phyloP scores from a whole-genome alignment of 768 basidiomycete species.

The Termitomyces sp. region DNA sequence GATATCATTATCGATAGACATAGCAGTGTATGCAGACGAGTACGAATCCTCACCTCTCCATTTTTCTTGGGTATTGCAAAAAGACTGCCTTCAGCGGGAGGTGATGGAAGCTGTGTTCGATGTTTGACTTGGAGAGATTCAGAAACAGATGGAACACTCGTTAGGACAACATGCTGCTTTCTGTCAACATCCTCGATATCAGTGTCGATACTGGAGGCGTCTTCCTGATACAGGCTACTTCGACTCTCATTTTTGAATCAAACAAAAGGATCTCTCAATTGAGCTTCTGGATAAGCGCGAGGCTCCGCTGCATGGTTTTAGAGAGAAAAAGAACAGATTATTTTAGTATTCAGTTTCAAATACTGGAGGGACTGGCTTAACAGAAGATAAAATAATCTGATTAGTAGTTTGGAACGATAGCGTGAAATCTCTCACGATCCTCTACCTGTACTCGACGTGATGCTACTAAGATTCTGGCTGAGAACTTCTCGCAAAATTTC shows the following conservation, averaged over 20 bases:
- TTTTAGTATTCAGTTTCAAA: no score
- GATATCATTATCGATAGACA: no score
- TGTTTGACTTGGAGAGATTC: constrained; percentile 32
- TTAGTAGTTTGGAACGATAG: no score
- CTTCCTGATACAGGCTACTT: constrained; percentile 35
- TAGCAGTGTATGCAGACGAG: neutral
- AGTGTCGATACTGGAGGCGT: constrained; percentile 52
- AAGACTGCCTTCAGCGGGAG: constrained; percentile 70
- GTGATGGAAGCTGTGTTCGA: constrained; percentile 58
- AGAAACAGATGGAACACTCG: neutral
- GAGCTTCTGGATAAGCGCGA: constrained; percentile 40
- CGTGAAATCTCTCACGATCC: no score
- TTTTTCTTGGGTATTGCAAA: constrained; percentile 85
- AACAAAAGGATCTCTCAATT: constrained; percentile 32
- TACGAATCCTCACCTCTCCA: constrained; percentile 65
- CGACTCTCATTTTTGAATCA: constrained; percentile 36
- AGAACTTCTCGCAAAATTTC: no score
- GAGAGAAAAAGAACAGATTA: no score
- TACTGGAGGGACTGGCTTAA: no score
- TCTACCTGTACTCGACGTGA: no score
- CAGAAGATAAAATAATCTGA: no score
- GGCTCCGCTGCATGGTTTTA: no score
- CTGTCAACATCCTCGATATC: constrained; percentile 35
- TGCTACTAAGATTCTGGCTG: no score
- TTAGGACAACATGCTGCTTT: neutral